Base-by-base conservation (phyloP, 495 filamentous ascomycete species). In the Cudoniella acicularis region DNA sequence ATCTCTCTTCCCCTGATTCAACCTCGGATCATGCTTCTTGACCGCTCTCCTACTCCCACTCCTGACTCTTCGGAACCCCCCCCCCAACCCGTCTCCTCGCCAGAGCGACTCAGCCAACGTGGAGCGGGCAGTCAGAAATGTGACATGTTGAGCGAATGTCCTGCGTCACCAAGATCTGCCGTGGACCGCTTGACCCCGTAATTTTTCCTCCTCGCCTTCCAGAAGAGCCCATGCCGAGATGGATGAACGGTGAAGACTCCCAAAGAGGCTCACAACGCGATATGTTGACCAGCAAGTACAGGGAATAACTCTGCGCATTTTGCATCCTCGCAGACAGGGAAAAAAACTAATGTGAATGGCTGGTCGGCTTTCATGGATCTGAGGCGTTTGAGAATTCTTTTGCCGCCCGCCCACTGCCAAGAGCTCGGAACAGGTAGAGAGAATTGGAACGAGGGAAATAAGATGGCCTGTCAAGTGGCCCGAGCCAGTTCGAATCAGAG, bases 311-410 rank as follows among this genome's bases (percentile, higher is more conserved):
- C 54, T 55, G 45, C 20, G 43, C 30, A 55, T 17, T 30, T 49
- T 21, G 40, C 2, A 45, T 13, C 22, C 24, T 13, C 20, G 13
- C 10, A 10, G 1, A 6, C 2, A 25, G 18, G 21, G 40, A 9
- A 8, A 0, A 40, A 26, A 9, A 8, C 4, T 3, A 26, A 11
- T 26, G 3, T 55, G 17, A 57, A 36, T 57, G 49, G 54, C 53
- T 57, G 54, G 27, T 49, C 60, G 49, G 60, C 41, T 62, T 40
- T 57, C 50, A 52, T 17, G 50, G 50, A n/a, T 10, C 50, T 13
- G 22, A 22, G 22, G 48, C 20, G 22, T 50, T 50, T 50, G 48
- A 50, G 48, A 17, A 9, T 22, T 52, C 16, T n/a, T 52, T 52
- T 23, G 16, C 25, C 25, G 16, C 43, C 43, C n/a, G 43, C 8